Base-by-base conservation (phyloP, 495 filamentous ascomycete genomes). In the Penicillium roqueforti region DNA sequence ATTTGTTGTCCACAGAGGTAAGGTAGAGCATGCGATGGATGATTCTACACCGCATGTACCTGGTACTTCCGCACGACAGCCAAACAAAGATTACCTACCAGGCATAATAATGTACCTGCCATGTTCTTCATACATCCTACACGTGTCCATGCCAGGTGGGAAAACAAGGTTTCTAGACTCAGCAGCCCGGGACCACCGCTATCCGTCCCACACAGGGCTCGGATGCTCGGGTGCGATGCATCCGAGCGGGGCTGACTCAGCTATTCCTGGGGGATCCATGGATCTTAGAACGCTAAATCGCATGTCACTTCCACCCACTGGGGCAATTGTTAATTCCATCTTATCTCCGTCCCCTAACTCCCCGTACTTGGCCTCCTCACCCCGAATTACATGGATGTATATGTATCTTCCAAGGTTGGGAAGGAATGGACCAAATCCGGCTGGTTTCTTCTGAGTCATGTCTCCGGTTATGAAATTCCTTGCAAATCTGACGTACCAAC, bases 161-260 rank as follows among this genome's bases (percentile, higher is more conserved):
- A 11, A 9, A 31, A 4, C 28, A 31, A 31, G 10, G 0, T 11
- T 31, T 11, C 28, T 3, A 31, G 28, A 11, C 14, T 23, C 39
- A 20, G 14, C 10, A 44, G 14, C 13, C 7, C 41, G 41, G 41
- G 23, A 16, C 14, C 3, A 26, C 6, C 6, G 13, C 22, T 2
- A 28, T 44, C 41, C 41, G 41, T 44, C 3, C 25, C 41, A 42
- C 14, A 10, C 8, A 13, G 41, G 41, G 11, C 41, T 44, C 41
- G 41, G 41, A 44, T 44, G 41, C 13, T 23, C 41, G 41, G 41
- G 14, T 16, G 3, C 0, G 14, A 3, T 44, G 23, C 23, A 44
- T 44, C 41, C 41, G 41, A 43, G n/a, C n/a, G n/a, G n/a, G 36
- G 41, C 41, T 44, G 41, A 44, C 41, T 44, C 41, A 44, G 23